Evolutionary conservation across 2,329 filamentous ascomycete species (phyloP).

Genomic region (Pestalotiopsis sp.): DNA sequence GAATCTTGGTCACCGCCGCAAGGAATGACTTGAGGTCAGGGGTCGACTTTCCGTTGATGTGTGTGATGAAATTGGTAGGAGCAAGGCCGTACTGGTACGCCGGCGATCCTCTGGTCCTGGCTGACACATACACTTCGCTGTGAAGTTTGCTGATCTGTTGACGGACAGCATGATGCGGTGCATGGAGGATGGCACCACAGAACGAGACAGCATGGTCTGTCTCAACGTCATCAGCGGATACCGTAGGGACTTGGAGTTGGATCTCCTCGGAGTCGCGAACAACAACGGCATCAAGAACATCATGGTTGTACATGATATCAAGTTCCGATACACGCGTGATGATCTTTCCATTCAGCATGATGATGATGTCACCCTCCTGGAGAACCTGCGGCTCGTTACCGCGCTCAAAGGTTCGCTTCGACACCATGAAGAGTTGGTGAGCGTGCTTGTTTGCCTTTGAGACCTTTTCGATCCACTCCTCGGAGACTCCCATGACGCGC

Average conservation of each 20-base stretch:
- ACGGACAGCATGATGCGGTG: constrained; percentile 91
- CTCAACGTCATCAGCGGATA: constrained; percentile 86
- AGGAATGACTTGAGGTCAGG: constrained; percentile 82
- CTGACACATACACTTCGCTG: constrained; percentile 94
- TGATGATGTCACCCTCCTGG: constrained; percentile 87
- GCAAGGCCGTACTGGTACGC: constrained; percentile 89
- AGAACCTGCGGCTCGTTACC: constrained; percentile 57
- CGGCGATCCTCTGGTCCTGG: constrained; percentile 79
- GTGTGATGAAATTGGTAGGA: constrained; percentile 96
- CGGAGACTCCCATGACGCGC: constrained; percentile 93
- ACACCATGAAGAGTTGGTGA: constrained; percentile 98
- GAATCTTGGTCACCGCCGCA: constrained; percentile 79
- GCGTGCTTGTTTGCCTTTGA: constrained; percentile 85
- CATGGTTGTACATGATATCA: constrained; percentile 94
- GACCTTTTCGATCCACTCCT: constrained; percentile 93
- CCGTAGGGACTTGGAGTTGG: constrained; percentile 76
- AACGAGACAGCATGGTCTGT: constrained; percentile 91
- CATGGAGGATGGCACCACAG: constrained; percentile 90
- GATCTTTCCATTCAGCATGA: constrained; percentile 87
- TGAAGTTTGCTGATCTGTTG: constrained; percentile 97
- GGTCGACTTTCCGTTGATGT: constrained; percentile 87
- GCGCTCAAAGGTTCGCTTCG: constrained; percentile 77
- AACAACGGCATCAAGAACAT: constrained; percentile 79
- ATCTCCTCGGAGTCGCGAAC: constrained; percentile 84
- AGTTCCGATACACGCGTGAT: constrained; percentile 92